phyloP scores from a whole-genome alignment of 257 asterid species.

The Sherardia arvensis region DNA sequence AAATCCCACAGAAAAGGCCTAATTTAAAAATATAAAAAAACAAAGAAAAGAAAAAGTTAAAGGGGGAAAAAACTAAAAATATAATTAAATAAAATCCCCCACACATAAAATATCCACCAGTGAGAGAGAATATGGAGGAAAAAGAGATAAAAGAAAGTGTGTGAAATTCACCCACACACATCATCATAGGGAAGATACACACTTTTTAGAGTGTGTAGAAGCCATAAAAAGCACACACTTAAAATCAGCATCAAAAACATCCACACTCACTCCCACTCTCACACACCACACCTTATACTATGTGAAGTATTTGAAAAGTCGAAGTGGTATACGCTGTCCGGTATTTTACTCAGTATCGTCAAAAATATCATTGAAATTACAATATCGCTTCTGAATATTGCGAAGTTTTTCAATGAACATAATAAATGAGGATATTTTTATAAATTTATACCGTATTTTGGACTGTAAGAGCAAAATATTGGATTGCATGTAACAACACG shows the following conservation, averaged over 20 bases:
- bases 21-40: not conserved
- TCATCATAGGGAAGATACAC: not conserved
- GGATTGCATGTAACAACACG: too few species aligned
- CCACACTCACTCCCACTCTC: not conserved
- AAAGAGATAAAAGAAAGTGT: not conserved
- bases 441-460: too few species aligned
- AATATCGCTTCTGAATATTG: too few species aligned
- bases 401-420: too few species aligned
- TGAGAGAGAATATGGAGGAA: constrained; percentile 1
- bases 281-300: not conserved
- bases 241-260: not conserved
- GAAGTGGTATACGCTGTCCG: too few species aligned
- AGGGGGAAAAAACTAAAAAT: too few species aligned
- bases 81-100: not conserved
- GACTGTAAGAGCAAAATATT: too few species aligned
- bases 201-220: constrained; percentile 6
- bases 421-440: too few species aligned
- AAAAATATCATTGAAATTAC: too few species aligned
- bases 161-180: constrained; percentile 7
- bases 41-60: not conserved
- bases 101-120: not conserved
- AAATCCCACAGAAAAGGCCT: not conserved
- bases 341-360: too few species aligned
- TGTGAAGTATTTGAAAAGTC: not conserved
- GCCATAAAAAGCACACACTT: constrained; percentile 9